Conservation (phyloP, 305 asterid genomes). For the Caryopteris hybrid region DNA sequence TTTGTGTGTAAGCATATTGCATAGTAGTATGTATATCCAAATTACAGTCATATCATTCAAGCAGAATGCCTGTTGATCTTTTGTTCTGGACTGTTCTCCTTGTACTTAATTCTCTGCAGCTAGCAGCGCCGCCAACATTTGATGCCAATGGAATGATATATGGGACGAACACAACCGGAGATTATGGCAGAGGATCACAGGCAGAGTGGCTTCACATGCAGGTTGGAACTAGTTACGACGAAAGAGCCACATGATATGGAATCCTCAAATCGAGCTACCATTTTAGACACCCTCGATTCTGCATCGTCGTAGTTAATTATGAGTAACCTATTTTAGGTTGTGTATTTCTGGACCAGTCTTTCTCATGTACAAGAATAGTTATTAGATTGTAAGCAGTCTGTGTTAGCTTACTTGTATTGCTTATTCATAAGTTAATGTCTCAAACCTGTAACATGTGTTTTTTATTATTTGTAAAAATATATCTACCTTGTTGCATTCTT, state of each 20-base stretch:
- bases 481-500: not conserved
- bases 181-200: slow-evolving; percentile 54
- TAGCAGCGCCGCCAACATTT: slow-evolving; percentile 44
- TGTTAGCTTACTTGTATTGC: slow-evolving; percentile 1
- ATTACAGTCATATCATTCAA: not conserved
- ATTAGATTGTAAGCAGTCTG: slow-evolving; percentile 20
- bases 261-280: not conserved
- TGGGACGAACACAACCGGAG: slow-evolving; percentile 57
- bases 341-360: not conserved
- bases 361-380: slow-evolving; percentile 25
- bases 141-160: slow-evolving; percentile 56
- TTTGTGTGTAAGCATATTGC: not conserved
- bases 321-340: slow-evolving; percentile 10
- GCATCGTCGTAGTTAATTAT: not conserved
- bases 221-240: slow-evolving; percentile 59
- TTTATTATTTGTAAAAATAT: not conserved
- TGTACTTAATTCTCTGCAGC: too few species aligned
- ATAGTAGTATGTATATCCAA: too few species aligned
- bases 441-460: not conserved
- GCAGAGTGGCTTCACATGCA: slow-evolving; percentile 92
- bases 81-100: too few species aligned
- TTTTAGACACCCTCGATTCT: not conserved
- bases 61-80: not conserved
- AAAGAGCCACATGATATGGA: slow-evolving; percentile 36
- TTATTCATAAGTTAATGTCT: slow-evolving; percentile 11